These are phyloP conservation scores for Ogataea hybrid DNA, from an alignment of 1,139 yeast genomes.

Conservation along the genomic window DNA sequence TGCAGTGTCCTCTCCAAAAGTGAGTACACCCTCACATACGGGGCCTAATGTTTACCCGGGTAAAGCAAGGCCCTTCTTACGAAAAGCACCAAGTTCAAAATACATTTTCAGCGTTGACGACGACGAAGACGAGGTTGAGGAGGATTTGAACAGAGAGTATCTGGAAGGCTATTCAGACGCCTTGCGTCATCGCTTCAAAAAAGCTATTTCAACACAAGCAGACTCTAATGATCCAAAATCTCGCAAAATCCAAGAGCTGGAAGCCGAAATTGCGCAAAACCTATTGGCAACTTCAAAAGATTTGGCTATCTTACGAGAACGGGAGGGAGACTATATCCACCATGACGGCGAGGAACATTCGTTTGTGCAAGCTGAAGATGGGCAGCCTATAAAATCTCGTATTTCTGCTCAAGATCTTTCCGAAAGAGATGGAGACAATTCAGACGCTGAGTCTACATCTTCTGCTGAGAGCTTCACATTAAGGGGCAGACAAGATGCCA, in stretches of 20 bases:
- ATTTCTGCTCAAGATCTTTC: conserved; percentile 6
- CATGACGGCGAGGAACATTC: conserved; percentile 13
- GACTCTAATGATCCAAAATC: conserved; percentile 15
- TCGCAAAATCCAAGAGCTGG: conserved; percentile 25
- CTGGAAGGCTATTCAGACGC: conserved; percentile 75
- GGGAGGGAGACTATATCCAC: conserved; percentile 25
- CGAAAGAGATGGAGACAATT: conserved; percentile 5
- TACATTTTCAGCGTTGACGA: conserved; percentile 72
- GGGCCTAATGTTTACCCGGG: conserved; percentile 5
- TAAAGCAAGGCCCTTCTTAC: conserved; percentile 26
- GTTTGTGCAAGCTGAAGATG: conserved; percentile 18
- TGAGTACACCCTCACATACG: conserved; percentile 8
- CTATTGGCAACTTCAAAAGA: conserved; percentile 25
- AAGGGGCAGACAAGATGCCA: conserved; percentile 92
- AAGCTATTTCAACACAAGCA: conserved; percentile 22
- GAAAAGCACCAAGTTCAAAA: conserved; percentile 29
- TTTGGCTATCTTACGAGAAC: conserved; percentile 23
- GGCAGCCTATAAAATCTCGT: conserved; percentile 5
- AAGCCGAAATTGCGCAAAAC: conserved; percentile 26
- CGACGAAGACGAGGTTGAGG: conserved; percentile 61
- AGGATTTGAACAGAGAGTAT: conserved; percentile 59
- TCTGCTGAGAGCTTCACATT: conserved; percentile 84
- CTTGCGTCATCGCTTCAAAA: conserved; percentile 40
- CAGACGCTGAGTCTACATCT: conserved; percentile 45
- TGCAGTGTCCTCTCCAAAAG: conserved; percentile 14